A percentile compares a stretch with the other conserved stretches of the same genome.
Conservation (phyloP, 2,329 filamentous ascomycete genomes). For the Phoma sp. region DNA sequence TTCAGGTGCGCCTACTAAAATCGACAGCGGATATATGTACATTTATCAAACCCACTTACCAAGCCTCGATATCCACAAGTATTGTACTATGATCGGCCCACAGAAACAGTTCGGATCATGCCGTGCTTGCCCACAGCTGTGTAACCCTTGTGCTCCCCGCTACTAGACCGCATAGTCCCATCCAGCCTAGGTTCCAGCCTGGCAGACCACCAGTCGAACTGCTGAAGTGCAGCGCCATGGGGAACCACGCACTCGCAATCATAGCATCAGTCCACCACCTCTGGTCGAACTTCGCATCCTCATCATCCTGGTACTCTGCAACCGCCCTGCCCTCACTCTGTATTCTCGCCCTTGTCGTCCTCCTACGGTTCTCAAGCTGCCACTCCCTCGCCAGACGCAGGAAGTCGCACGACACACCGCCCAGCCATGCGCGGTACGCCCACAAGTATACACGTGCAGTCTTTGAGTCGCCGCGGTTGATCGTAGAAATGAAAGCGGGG, state of each 20-base stretch:
- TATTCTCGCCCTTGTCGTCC: conserved; percentile 37
- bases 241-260: conserved; percentile 53
- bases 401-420: conserved; percentile 53
- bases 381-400: conserved; percentile 51
- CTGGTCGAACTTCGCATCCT: conserved; percentile 45
- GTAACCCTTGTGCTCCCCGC: conserved; percentile 45
- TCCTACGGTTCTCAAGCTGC: conserved; percentile 48
- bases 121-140: conserved; percentile 34
- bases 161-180: conserved; percentile 52
- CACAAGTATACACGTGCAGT: conserved; percentile 49
- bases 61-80: neutral
- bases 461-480: conserved; percentile 45
- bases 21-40: conserved; percentile 11
- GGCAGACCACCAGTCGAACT: conserved; percentile 48
- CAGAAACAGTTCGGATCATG: conserved; percentile 1
- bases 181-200: conserved; percentile 53
- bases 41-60: neutral
- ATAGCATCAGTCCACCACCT: conserved; percentile 54
- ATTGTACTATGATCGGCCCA: neutral
- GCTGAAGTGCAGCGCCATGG: conserved; percentile 52
- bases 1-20: conserved; percentile 1
- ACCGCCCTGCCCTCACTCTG: conserved; percentile 37
- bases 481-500: conserved; percentile 41
- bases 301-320: conserved; percentile 45
- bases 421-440: conserved; percentile 53